These are phyloP conservation scores for Zygosaccharomyces gambellarensis DNA, from an alignment of 805 yeast species.

Conservation along the genomic window DNA sequence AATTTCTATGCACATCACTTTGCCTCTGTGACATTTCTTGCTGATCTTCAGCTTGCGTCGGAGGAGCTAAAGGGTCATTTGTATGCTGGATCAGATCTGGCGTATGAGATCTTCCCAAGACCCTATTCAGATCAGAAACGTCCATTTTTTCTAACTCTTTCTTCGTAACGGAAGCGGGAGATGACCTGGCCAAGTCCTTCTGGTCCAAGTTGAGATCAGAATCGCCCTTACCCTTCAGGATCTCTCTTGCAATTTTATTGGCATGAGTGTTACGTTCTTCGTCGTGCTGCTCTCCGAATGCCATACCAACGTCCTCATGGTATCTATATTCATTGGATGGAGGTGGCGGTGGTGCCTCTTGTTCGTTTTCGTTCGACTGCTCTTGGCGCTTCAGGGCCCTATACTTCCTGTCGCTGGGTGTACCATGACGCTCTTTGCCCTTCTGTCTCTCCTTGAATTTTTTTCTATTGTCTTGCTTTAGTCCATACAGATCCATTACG, in stretches of 20 bases:
- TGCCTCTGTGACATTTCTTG: neutral
- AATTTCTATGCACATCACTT: neutral
- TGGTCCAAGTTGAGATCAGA: constrained; percentile 2
- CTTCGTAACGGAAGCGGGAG: constrained; percentile 12
- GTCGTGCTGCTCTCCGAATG: constrained; percentile 11
- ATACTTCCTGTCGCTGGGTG: constrained; percentile 37
- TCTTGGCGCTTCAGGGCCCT: constrained; percentile 21
- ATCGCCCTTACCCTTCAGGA: constrained; percentile 11
- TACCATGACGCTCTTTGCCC: constrained; percentile 37
- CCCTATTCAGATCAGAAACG: constrained; percentile 17
- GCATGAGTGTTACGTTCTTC: constrained; percentile 10
- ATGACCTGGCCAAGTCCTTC: neutral
- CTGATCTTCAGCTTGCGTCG: neutral
- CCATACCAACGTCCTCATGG: constrained; percentile 18
- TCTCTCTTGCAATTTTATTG: constrained; percentile 13
- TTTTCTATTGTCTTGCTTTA: constrained; percentile 40
- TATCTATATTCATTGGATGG: constrained; percentile 24
- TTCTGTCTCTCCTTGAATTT: constrained; percentile 40
- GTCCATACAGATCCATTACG: constrained; percentile 26
- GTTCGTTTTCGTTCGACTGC: constrained; percentile 14
- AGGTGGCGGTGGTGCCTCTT: constrained; percentile 14
- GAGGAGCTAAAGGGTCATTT: neutral
- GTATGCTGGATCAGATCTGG: neutral
- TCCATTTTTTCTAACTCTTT: constrained; percentile 23
- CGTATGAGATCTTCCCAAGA: constrained; percentile 11